Evolutionary conservation across 371 early-diverging fungal species (phyloP), one percentile per base, ranked within the genome.

Genomic region (Syncephalastrum sp.): DNA sequence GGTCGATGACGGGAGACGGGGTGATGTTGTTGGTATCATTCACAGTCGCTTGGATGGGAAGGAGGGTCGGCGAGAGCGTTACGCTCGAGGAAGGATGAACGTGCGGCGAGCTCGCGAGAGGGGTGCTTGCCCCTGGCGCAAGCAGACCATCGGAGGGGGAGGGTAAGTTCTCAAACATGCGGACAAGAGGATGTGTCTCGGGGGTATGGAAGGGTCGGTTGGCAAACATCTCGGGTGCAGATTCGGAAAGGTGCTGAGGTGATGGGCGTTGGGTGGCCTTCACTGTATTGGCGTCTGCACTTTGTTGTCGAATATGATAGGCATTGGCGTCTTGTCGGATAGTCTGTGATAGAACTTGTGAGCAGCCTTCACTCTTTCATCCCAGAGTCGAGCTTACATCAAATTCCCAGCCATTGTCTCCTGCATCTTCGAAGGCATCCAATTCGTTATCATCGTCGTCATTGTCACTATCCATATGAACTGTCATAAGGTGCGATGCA

Each of bases 341-440:
- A 5, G 61, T 61, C 55, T 61, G 38, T 29, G 27, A 50, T 4
- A 50, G 7, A 50, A 7, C 8, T 7, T 27, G 41, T 38, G 1
- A 14, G 16, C 14, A 54, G 10, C 4, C 10, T 12, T 12, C 25
- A 15, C n/a, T 23, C 21, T 2, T 23, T 8, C 24, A 21, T 17
- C 45, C 13, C 19, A 4, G 19, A 12, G 6, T 15, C n/a, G 16
- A 14, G 24, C 65, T 59, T 63, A 74, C 77, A 53, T 74, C 79
- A 58, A 79, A 79, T 50, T 74, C 76, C 79, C 79, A 79, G 24
- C 47, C 70, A 27, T 79, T 70, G n/a, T 69, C 67, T 44, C 63
- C 47, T 2, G 45, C 51, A 15, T 65, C 57, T 5, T 69, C 70
- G 44, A 74, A 71, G 12, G 67, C 64, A 44, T 71, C 61, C 44